These are phyloP conservation scores for Xylaria cubensis DNA, from an alignment of 495 filamentous ascomycete genomes.

Conservation along the genomic window DNA sequence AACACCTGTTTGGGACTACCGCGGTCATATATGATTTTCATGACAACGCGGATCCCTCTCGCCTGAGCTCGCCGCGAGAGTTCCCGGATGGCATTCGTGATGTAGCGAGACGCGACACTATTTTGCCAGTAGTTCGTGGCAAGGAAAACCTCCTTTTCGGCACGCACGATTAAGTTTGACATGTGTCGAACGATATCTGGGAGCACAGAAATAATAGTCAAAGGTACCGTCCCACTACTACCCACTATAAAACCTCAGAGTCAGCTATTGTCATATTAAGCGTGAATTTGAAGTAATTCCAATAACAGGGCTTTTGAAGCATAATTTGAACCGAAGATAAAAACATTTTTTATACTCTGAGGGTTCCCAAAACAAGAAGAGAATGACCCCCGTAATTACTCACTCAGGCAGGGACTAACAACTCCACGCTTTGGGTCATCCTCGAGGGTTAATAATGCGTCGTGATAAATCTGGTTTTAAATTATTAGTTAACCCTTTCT, in stretches of 20 bases:
- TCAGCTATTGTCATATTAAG: not conserved
- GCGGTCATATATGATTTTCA: slow-evolving; percentile 80
- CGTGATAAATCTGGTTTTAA: slow-evolving; percentile 64
- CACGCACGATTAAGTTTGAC: slow-evolving; percentile 75
- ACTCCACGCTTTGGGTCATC: slow-evolving; percentile 61
- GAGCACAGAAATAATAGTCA: slow-evolving; percentile 72
- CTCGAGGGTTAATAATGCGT: slow-evolving; percentile 67
- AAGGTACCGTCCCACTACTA: slow-evolving; percentile 66
- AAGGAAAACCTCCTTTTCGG: slow-evolving; percentile 72
- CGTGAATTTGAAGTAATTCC: not conserved
- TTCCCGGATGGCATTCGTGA: slow-evolving; percentile 72
- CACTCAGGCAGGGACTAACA: slow-evolving; percentile 68
- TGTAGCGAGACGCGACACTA: slow-evolving; percentile 67
- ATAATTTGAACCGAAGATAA: not conserved
- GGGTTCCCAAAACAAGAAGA: not conserved
- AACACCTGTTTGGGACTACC: slow-evolving; percentile 68
- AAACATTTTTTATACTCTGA: not conserved
- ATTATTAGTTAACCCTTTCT: slow-evolving; percentile 14
- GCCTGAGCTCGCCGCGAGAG: slow-evolving; percentile 68
- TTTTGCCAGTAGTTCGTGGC: slow-evolving; percentile 79
- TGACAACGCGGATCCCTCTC: slow-evolving; percentile 62
- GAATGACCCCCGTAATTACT: not conserved
- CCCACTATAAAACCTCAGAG: slow-evolving; percentile 51
- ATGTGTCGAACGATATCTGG: slow-evolving; percentile 76
- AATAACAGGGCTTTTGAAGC: not conserved